These are phyloP conservation scores for Galeopsis tetrahit DNA, from an alignment of 257 asterid genomes.

Conservation along the genomic window DNA sequence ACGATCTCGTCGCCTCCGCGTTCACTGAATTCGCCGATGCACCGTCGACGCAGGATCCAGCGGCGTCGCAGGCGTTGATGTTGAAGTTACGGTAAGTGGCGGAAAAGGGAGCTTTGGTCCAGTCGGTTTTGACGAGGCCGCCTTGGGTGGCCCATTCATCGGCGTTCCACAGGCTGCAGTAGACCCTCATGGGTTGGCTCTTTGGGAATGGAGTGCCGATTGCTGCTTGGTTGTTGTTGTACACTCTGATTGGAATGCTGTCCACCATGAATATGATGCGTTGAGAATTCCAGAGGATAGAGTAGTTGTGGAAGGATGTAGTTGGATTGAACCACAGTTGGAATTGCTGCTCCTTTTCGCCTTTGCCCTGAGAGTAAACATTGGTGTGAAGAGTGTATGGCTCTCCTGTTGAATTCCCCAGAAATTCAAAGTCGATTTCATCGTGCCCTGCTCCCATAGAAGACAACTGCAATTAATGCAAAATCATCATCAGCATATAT, in stretches of 20 bases:
- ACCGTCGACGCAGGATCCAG: not conserved
- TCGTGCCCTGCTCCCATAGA: constrained; percentile 48
- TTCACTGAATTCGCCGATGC: constrained; percentile 21
- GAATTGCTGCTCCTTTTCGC: constrained; percentile 52
- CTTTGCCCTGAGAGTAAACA: constrained; percentile 49
- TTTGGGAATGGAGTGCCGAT: constrained; percentile 43
- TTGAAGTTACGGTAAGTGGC: constrained; percentile 51
- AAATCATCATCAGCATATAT: too few relatives aligned
- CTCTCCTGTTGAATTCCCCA: constrained; percentile 42
- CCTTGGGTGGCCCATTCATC: constrained; percentile 34
- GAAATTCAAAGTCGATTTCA: constrained; percentile 53
- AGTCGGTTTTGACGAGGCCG: constrained; percentile 34
- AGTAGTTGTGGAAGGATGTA: constrained; percentile 46
- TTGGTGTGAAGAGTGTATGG: constrained; percentile 55
- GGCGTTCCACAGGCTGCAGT: constrained; percentile 29
- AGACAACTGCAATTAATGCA: constrained; percentile 42
- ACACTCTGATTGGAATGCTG: constrained; percentile 55
- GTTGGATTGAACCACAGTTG: constrained; percentile 55
- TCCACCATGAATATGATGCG: constrained; percentile 47
- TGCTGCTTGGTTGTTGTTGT: constrained; percentile 49
- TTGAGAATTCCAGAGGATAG: constrained; percentile 47
- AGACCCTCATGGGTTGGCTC: constrained; percentile 32
- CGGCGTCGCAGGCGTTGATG: constrained; percentile 35
- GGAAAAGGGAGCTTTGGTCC: constrained; percentile 44
- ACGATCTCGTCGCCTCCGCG: constrained; percentile 19